These are phyloP conservation scores for Betula pendula DNA, from an alignment of 306 rosid species.

Conservation along the genomic window DNA sequence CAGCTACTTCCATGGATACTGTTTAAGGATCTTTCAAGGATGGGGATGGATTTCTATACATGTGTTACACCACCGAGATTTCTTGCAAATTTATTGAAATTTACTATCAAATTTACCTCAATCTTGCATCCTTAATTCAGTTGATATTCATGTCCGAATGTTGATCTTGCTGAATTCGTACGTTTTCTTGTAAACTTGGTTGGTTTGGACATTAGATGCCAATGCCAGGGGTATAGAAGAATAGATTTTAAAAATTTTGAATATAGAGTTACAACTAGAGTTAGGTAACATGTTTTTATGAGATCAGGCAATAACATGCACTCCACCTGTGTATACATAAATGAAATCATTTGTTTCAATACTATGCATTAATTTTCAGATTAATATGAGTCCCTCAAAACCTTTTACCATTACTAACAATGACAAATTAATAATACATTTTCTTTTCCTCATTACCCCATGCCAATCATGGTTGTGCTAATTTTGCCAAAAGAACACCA, in stretches of 20 bases:
- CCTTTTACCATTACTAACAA: not conserved
- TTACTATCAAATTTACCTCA: slow-evolving; percentile 7
- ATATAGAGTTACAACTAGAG: too few relatives aligned
- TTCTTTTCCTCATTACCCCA: slow-evolving; percentile 11
- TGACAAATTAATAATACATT: slow-evolving; percentile 20
- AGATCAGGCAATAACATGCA: not conserved
- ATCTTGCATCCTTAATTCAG: slow-evolving; percentile 16
- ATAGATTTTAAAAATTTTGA: not conserved
- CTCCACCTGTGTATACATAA: not conserved
- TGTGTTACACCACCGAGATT: too few relatives aligned
- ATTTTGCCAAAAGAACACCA: slow-evolving; percentile 87
- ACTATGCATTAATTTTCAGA: not conserved
- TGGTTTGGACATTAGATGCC: not conserved
- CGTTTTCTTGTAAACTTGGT: slow-evolving; percentile 4
- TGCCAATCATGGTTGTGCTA: slow-evolving; percentile 51
- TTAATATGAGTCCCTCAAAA: not conserved
- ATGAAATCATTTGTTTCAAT: not conserved
- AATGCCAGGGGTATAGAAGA: slow-evolving; percentile 2
- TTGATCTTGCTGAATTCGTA: slow-evolving; percentile 3
- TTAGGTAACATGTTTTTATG: too few relatives aligned
- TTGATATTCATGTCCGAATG: slow-evolving; percentile 12
- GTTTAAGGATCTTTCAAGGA: too few relatives aligned
- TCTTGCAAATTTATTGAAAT: too few relatives aligned
- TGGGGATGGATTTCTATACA: too few relatives aligned
- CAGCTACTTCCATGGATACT: too few relatives aligned